Evolutionary conservation across 2,329 filamentous ascomycete species (phyloP).

Genomic region (Trichoderma sp.): DNA sequence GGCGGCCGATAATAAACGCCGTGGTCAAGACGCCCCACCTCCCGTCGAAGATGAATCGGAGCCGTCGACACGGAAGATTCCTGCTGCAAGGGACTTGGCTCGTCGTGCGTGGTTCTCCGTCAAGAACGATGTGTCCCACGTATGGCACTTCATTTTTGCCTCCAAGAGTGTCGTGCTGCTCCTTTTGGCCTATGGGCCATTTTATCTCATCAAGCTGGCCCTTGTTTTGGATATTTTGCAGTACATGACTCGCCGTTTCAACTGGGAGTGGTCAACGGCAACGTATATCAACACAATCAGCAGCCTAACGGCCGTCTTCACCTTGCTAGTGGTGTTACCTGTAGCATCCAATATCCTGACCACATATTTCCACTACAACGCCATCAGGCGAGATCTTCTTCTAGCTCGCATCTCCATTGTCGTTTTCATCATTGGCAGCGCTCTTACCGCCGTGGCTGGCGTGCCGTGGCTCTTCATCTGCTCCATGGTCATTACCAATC

Average conservation of each 20-base stretch:
- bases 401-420: conserved; percentile 37
- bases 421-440: conserved; percentile 33
- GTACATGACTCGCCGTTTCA: conserved; percentile 51
- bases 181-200: conserved; percentile 33
- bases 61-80: conserved; percentile 13
- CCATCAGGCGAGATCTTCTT: conserved; percentile 40
- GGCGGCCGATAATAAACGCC: conserved; percentile 28
- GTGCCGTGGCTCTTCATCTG: conserved; percentile 35
- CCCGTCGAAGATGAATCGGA: conserved; percentile 10
- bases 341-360: conserved; percentile 32
- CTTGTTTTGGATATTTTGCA: conserved; percentile 44
- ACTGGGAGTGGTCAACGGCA: conserved; percentile 46
- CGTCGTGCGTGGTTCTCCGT: conserved; percentile 28
- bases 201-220: conserved; percentile 31
- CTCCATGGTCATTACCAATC: conserved; percentile 44
- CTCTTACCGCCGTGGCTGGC: conserved; percentile 38
- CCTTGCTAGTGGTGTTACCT: conserved; percentile 41
- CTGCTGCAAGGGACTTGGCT: conserved; percentile 16
- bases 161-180: conserved; percentile 40
- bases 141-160: conserved; percentile 40
- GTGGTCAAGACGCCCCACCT: not conserved
- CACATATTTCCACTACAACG: conserved; percentile 30
- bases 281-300: conserved; percentile 42
- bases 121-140: conserved; percentile 34
- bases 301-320: conserved; percentile 36